Evolutionary conservation across 2,329 filamentous ascomycete species (phyloP).

Genomic region (Cercospora sp.): DNA sequence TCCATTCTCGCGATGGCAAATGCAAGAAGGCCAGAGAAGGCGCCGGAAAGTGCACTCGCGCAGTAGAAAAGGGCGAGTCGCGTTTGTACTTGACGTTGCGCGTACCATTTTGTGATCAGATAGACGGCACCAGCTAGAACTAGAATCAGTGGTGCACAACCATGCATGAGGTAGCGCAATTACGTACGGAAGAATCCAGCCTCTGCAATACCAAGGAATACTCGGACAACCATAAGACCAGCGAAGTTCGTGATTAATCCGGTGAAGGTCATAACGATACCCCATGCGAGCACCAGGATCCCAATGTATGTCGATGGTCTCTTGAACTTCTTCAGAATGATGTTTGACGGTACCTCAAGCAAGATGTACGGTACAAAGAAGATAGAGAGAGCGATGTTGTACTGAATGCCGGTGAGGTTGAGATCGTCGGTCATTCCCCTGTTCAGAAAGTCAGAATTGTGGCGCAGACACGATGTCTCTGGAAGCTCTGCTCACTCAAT

Average conservation of each 20-base stretch:
- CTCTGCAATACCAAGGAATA: constrained; percentile 31
- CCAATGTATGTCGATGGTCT: constrained; percentile 32
- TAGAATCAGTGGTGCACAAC: constrained; percentile 25
- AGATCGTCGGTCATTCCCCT: background rate
- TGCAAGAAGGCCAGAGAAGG: background rate
- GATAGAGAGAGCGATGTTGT: constrained; percentile 42
- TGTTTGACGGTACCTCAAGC: constrained; percentile 39
- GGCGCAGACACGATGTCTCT: too few relatives aligned
- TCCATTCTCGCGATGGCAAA: background rate
- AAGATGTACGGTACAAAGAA: constrained; percentile 42
- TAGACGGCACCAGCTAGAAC: constrained; percentile 4
- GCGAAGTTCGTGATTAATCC: constrained; percentile 32
- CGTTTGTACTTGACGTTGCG: background rate
- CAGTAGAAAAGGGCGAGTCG: background rate
- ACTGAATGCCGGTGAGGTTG: constrained; percentile 24
- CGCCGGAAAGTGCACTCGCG: background rate
- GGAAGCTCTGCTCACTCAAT: too few relatives aligned
- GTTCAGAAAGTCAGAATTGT: too few relatives aligned
- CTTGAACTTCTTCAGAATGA: constrained; percentile 33
- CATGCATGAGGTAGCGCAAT: constrained; percentile 27
- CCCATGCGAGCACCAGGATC: constrained; percentile 32
- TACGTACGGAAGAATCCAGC: constrained; percentile 27
- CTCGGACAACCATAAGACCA: constrained; percentile 26
- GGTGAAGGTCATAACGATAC: constrained; percentile 32
- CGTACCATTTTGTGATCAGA: background rate